Conservation (phyloP, 345 rosid species). For the Hypericum androsaemum region DNA sequence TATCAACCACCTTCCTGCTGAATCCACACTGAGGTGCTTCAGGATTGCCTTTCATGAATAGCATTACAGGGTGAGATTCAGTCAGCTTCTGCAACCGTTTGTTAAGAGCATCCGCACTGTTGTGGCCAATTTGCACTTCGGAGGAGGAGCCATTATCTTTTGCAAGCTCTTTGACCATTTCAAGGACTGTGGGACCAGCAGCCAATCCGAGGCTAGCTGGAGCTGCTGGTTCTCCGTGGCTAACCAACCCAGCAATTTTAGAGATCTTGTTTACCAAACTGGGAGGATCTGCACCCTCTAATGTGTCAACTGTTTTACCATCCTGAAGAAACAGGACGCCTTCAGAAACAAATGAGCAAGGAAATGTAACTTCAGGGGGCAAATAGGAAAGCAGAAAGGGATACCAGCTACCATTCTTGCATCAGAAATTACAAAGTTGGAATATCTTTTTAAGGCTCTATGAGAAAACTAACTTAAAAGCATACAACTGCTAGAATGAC, state of each 20-base stretch:
- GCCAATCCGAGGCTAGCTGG: conserved; percentile 98
- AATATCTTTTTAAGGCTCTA: too few relatives aligned
- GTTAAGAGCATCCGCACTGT: conserved; percentile 24
- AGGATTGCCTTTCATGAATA: conserved; percentile 87
- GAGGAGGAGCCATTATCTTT: conserved; percentile 39
- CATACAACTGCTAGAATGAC: too few relatives aligned
- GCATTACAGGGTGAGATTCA: conserved; percentile 66
- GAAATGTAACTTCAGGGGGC: background rate
- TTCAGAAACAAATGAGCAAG: background rate
- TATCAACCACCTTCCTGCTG: conserved; percentile 64
- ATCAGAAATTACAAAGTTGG: too few relatives aligned
- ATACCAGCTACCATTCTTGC: background rate
- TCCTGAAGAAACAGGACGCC: conserved; percentile 30
- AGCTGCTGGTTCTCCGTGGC: conserved; percentile 71
- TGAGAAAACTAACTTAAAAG: too few relatives aligned
- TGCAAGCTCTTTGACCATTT: conserved; percentile 60
- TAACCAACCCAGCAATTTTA: conserved; percentile 53
- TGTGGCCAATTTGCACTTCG: conserved; percentile 28
- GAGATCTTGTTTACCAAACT: conserved; percentile 90
- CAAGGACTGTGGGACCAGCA: conserved; percentile 73
- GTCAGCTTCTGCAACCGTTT: conserved; percentile 52
- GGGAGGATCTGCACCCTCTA: conserved; percentile 97
- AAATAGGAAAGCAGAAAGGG: background rate
- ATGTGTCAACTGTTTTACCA: conserved; percentile 62
- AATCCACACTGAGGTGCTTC: conserved; percentile 89